phyloP scores from a whole-genome alignment of 805 yeast genomes.

The Crinitomyces ghanaensis region DNA sequence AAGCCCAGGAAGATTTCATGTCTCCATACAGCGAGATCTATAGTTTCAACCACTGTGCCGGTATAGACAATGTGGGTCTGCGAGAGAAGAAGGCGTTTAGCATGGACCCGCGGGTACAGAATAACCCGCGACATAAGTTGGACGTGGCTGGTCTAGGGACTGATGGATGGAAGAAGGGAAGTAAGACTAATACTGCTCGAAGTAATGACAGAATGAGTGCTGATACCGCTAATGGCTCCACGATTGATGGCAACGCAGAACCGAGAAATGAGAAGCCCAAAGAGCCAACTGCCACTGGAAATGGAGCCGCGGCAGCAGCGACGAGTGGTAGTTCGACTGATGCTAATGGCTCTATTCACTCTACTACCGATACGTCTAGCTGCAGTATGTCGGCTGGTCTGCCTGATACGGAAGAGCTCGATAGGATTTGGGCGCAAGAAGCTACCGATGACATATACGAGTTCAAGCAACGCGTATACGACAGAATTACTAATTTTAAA shows the following conservation, averaged over 20 bases:
- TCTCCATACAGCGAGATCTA: conserved; percentile 19
- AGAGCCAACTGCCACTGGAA: neutral
- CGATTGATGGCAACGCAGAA: conserved; percentile 4
- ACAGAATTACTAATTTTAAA: conserved; percentile 4
- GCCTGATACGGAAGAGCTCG: too few species aligned
- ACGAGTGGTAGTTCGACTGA: too few species aligned
- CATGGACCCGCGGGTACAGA: conserved; percentile 68
- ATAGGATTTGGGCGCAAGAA: conserved; percentile 29
- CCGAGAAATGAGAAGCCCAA: conserved; percentile 26
- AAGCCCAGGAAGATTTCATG: too few species aligned
- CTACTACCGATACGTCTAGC: neutral
- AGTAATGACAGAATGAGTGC: conserved; percentile 5
- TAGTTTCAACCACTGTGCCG: conserved; percentile 79
- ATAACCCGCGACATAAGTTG: conserved; percentile 46
- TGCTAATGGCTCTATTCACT: neutral
- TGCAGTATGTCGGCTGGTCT: conserved; percentile 21
- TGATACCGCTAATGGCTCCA: neutral
- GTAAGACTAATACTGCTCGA: conserved; percentile 29
- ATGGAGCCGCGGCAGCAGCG: neutral
- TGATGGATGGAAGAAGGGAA: conserved; percentile 59
- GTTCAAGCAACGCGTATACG: conserved; percentile 21
- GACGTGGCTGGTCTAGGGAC: conserved; percentile 72
- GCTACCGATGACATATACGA: conserved; percentile 27
- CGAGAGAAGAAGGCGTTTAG: conserved; percentile 74
- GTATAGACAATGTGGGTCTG: conserved; percentile 75